A percentile compares a stretch with the other conserved stretches of the same genome.
Conservation (phyloP, 345 rosid genomes). For the Chamaenerion angustifolium region DNA sequence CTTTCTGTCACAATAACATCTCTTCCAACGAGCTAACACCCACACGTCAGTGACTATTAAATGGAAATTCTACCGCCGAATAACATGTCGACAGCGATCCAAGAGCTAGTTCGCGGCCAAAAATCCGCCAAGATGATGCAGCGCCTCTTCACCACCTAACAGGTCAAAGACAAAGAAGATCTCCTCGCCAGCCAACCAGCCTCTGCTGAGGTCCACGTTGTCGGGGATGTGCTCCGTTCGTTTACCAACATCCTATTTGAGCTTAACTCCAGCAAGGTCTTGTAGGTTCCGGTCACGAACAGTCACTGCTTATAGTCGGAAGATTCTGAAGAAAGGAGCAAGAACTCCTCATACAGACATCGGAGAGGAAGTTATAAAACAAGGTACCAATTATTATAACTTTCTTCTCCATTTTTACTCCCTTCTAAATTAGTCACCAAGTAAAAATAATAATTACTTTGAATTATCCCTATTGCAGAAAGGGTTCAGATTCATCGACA, state of each 20-base stretch:
- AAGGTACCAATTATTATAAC: too few relatives aligned
- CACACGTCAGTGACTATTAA: not conserved
- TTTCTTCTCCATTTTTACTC: too few relatives aligned
- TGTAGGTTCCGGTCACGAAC: constrained; percentile 5
- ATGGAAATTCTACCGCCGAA: constrained; percentile 1
- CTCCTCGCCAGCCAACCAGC: not conserved
- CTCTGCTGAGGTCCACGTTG: constrained; percentile 8
- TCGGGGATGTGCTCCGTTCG: constrained; percentile 10
- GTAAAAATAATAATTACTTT: too few relatives aligned
- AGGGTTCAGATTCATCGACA: constrained; percentile 11
- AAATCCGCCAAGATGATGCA: constrained; percentile 11
- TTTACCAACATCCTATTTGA: constrained; percentile 13
- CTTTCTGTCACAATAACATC: too few relatives aligned
- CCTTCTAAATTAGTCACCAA: too few relatives aligned
- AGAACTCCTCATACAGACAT: constrained; percentile 3
- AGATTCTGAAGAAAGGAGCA: constrained; percentile 17
- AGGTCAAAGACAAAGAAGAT: not conserved
- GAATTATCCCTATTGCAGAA: too few relatives aligned
- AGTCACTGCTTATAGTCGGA: constrained; percentile 9
- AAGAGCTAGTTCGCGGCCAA: constrained; percentile 17
- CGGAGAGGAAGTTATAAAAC: constrained; percentile 22
- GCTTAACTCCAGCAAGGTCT: constrained; percentile 6
- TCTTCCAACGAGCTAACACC: too few relatives aligned
- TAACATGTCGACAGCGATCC: constrained; percentile 7
- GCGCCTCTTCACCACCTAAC: not conserved